A percentile compares a stretch with the other conserved stretches of the same genome.
Evolutionary conservation across 2,329 filamentous ascomycete genomes (phyloP).

Genomic region (Leptographium galeiforme): DNA sequence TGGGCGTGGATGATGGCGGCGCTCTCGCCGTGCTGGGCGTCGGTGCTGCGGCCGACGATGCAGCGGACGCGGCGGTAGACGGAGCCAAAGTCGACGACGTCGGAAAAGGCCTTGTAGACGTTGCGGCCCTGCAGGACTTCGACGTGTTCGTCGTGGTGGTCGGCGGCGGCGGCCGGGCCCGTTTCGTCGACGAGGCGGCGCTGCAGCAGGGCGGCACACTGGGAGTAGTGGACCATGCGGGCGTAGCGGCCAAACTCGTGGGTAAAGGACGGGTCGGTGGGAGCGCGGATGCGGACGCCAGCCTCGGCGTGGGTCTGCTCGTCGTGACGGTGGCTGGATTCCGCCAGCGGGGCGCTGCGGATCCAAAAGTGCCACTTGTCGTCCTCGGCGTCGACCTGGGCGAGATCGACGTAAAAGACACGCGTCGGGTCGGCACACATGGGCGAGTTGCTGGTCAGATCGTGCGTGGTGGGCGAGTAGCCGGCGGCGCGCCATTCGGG

Average conservation of each 20-base stretch:
- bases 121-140: conserved; percentile 21
- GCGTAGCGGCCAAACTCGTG: conserved; percentile 17
- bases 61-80: conserved; percentile 18
- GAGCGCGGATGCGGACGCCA: conserved; percentile 12
- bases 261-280: conserved; percentile 6
- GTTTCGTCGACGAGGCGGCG: neutral
- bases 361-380: neutral
- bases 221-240: conserved; percentile 20
- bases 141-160: conserved; percentile 17
- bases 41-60: conserved; percentile 15
- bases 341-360: neutral
- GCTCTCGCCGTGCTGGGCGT: conserved; percentile 12
- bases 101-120: conserved; percentile 24
- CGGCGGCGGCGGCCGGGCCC: too few relatives aligned
- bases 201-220: conserved; percentile 17
- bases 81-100: conserved; percentile 21
- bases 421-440: conserved; percentile 17
- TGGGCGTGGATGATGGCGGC: conserved; percentile 17
- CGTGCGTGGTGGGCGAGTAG: conserved; percentile 16
- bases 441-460: conserved; percentile 18
- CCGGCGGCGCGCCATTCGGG: neutral
- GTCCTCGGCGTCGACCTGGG: neutral
- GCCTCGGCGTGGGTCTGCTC: conserved; percentile 14
- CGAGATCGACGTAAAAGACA: neutral
- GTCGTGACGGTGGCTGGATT: too few relatives aligned